Evolutionary conservation across 2,329 filamentous ascomycete genomes (phyloP), one percentile per base, ranked within the genome.

Genomic region (Aspergillus fumigatus): DNA sequence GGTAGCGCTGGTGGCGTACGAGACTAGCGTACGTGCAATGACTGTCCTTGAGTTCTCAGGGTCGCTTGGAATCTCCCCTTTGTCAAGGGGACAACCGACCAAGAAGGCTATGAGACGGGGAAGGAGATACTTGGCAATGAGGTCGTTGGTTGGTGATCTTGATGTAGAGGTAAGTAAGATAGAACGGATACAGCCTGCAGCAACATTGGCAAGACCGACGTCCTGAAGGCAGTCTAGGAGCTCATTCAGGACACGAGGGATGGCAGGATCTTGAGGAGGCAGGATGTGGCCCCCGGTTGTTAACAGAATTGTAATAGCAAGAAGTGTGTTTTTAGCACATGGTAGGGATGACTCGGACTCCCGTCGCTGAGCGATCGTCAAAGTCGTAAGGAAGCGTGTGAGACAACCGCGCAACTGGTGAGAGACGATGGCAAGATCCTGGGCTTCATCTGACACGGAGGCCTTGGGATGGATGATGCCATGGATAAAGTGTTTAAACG

Each of bases 281-380:
- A 97, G 82, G 47, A 87, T 82, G 62, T 89, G 89, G 58, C 85
- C 82, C 6, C 90, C 89, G 43, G 88, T 88, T 8, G 91, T 96
- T 58, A 99, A 86, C 8, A 99, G 82, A 58, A 99, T 89, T 0
- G 94, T 96, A 49, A 88, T 88, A 0, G 92, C 90, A 50, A 99
- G 80, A 4, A 99, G 83, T 4, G 88, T 89, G 68, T 97, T 99
- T 79, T 95, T 97, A 67, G 97, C 93, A 71, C 92, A 96, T 1
- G 88, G 80, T 25, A 99, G 80, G 3, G 92, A 91, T 4, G 88
- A 86, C 21, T 92, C 86, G 3, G 80, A 83, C 61, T 80, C 79
- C 35, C 79, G 75, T 32, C 79, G 74, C 64, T 81, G 77, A 19
- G 77, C 77, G 43, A 78, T 71, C 7, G 73, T 73, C 48, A 80